Evolutionary conservation across 495 filamentous ascomycete species (phyloP), one percentile per base, ranked within the genome.

Genomic region (Pseudotulostoma volvatum): DNA sequence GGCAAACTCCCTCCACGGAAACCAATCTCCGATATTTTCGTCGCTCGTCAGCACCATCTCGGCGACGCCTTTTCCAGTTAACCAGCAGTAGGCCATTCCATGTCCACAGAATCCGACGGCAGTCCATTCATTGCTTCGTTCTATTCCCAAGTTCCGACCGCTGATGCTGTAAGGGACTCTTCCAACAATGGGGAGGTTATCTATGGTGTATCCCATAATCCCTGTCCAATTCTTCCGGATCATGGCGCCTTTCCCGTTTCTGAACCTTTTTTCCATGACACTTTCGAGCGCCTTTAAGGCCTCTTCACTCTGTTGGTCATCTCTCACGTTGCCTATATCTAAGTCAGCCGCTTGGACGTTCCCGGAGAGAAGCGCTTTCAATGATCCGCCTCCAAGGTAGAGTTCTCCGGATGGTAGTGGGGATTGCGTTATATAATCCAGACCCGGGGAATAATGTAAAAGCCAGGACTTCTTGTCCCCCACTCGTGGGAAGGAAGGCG

Each of bases 71-170:
- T 47, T 51, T 1, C 64, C 66, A 33, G 48, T 56, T 4, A 60
- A 43, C 66, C 66, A 70, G 11, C 61, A 55, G 48, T 59, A 60
- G 11, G 53, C 59, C 59, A 71, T 66, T 17, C 68, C 67, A 18
- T 70, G 56, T 9, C 63, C 66, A 31, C 45, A 49, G 40, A 60
- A 71, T 2, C 64, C 68, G 0, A 58, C 63, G 7, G 55, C 45
- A 4, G 71, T 51, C 64, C 64, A 72, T 43, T 71, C 64, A 21
- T 40, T 36, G 3, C 31, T 32, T 18, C 7, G 16, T 21, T 5
- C 13, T 33, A 4, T 5, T 21, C 17, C 39, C 13, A 25, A 25
- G 7, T 50, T 49, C 2, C 47, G 31, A 4, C 44, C 46, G 0
- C 63, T 57, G 9, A 61, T 31, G 15, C 37, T 30, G 31, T 46